phyloP scores from a whole-genome alignment of 371 early-diverging fungal genomes.

The Conidiobolus incongruus region DNA sequence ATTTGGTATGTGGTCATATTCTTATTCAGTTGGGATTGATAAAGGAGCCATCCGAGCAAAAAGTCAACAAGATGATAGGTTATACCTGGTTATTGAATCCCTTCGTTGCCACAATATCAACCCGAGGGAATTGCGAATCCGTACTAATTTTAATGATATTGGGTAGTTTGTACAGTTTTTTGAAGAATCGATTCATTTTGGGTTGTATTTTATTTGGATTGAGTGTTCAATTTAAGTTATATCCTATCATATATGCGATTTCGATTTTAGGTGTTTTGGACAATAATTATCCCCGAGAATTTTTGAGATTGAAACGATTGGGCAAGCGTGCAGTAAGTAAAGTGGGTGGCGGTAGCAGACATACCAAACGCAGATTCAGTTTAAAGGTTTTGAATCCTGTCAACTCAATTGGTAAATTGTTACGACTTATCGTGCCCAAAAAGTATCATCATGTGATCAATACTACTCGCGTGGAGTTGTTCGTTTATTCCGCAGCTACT shows the following conservation, averaged over 20 bases:
- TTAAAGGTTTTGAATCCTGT: neutral
- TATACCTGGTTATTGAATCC: conserved; percentile 76
- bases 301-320: conserved; percentile 5
- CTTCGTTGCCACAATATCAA: conserved; percentile 86
- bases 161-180: conserved; percentile 40
- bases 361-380: neutral
- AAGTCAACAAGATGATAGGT: conserved; percentile 18
- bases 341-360: too few relatives aligned
- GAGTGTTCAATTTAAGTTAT: conserved; percentile 92
- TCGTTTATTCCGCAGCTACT: neutral
- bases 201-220: conserved; percentile 66
- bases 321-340: neutral
- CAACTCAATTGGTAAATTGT: too few relatives aligned
- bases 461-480: neutral
- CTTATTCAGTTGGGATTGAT: conserved; percentile 25
- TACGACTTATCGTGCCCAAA: neutral
- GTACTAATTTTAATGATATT: conserved; percentile 56
- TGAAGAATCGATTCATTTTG: conserved; percentile 18
- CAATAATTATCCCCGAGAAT: conserved; percentile 8
- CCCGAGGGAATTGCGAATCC: conserved; percentile 85
- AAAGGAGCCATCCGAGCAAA: conserved; percentile 23
- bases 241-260: conserved; percentile 78
- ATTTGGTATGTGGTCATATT: conserved; percentile 49
- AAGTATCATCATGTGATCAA: conserved; percentile 1
- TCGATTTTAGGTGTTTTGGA: conserved; percentile 44